Percentiles rank a stretch among this genome's conserved stretches.
These are phyloP conservation scores for Aspergillus conjunctus DNA, from an alignment of 495 filamentous ascomycete species.

Conservation along the genomic window DNA sequence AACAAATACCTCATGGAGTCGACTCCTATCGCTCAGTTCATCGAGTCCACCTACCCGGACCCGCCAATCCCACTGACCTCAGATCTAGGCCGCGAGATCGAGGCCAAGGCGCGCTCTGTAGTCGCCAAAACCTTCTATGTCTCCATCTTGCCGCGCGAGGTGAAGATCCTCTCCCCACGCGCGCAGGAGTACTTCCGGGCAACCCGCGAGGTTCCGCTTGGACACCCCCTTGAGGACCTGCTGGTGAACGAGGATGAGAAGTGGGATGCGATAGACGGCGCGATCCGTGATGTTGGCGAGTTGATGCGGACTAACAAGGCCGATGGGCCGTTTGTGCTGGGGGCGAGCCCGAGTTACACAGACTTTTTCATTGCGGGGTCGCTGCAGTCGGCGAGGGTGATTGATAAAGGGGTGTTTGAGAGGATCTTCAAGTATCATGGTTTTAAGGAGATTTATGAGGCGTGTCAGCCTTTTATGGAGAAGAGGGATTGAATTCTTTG, in stretches of 20 bases:
- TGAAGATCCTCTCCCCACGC: slow-evolving; percentile 41
- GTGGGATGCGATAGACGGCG: slow-evolving; percentile 30
- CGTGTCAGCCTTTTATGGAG: slow-evolving; percentile 40
- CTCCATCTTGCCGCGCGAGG: slow-evolving; percentile 40
- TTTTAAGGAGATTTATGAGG: slow-evolving; percentile 39
- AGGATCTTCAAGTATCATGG: slow-evolving; percentile 32
- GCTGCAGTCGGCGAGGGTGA: slow-evolving; percentile 36
- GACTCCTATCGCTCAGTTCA: slow-evolving; percentile 38
- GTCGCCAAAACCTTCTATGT: slow-evolving; percentile 27
- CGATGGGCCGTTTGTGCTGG: slow-evolving; percentile 43
- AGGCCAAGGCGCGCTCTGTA: slow-evolving; percentile 32
- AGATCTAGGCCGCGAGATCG: slow-evolving; percentile 38
- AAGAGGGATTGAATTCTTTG: slow-evolving; percentile 38
- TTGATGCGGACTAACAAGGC: slow-evolving; percentile 37
- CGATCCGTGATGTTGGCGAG: slow-evolving; percentile 30
- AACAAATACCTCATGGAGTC: slow-evolving; percentile 48
- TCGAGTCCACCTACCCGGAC: slow-evolving; percentile 42
- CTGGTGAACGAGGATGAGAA: slow-evolving; percentile 37
- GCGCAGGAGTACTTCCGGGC: slow-evolving; percentile 42
- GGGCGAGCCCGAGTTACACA: slow-evolving; percentile 33
- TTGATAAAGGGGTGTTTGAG: slow-evolving; percentile 40
- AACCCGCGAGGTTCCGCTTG: slow-evolving; percentile 39
- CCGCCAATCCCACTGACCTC: slow-evolving; percentile 37
- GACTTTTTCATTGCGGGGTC: slow-evolving; percentile 45
- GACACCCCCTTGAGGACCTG: slow-evolving; percentile 38